Evolutionary conservation across 2,329 filamentous ascomycete genomes (phyloP).

Genomic region (Metarhizium sp.): DNA sequence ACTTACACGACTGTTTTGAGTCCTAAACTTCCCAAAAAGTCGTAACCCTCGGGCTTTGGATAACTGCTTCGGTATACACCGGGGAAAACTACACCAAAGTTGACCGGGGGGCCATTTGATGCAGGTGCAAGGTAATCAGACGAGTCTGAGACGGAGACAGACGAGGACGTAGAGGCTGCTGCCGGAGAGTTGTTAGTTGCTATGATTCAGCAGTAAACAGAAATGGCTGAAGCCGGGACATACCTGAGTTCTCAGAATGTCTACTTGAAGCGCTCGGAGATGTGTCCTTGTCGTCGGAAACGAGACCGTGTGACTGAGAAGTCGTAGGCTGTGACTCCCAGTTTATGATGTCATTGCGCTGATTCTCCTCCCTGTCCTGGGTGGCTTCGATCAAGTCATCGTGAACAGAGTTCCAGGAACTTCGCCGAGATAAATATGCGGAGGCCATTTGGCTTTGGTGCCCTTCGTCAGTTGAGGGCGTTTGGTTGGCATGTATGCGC

Average conservation of each 20-base stretch:
- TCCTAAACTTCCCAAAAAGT: constrained; percentile 56
- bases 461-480: constrained; percentile 6
- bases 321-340: constrained; percentile 9
- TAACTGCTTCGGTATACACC: constrained; percentile 79
- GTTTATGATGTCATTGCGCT: constrained; percentile 6
- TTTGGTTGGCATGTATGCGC: constrained; percentile 13
- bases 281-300: constrained; percentile 11
- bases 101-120: constrained; percentile 40
- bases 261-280: neutral
- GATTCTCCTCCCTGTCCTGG: constrained; percentile 16
- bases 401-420: constrained; percentile 18
- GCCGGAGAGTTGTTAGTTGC: neutral
- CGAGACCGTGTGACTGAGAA: neutral
- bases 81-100: constrained; percentile 67
- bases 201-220: neutral
- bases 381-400: constrained; percentile 16
- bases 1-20: constrained; percentile 74
- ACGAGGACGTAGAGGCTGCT: neutral
- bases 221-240: neutral
- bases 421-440: constrained; percentile 18
- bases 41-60: constrained; percentile 60
- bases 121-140: constrained; percentile 14
- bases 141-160: constrained; percentile 1
- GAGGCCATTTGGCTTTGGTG: constrained; percentile 8
- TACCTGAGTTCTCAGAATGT: constrained; percentile 3